These are phyloP conservation scores for Pseudogymnoascus sp. DNA, from an alignment of 2,329 filamentous ascomycete genomes.

Conservation along the genomic window DNA sequence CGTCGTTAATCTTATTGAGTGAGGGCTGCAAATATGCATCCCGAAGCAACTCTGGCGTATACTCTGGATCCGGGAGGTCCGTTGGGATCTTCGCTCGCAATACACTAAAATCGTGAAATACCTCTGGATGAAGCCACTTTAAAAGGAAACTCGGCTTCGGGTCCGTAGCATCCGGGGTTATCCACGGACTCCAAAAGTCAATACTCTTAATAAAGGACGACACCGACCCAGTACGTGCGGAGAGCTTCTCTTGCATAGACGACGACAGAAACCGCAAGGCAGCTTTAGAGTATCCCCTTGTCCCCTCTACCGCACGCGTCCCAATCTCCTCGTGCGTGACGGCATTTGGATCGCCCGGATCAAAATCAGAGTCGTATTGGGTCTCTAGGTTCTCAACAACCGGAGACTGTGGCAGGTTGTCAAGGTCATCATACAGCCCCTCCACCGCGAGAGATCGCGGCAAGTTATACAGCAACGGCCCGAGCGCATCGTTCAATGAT, in stretches of 20 bases:
- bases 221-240: background rate
- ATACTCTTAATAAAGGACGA: conserved; percentile 10
- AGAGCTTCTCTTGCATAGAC: background rate
- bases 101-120: conserved; percentile 49
- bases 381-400: conserved; percentile 24
- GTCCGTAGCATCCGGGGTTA: conserved; percentile 26
- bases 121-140: conserved; percentile 51
- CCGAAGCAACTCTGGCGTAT: conserved; percentile 35
- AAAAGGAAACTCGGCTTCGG: conserved; percentile 37
- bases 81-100: conserved; percentile 40
- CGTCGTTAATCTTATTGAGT: conserved; percentile 41
- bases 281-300: conserved; percentile 19
- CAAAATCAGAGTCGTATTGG: conserved; percentile 29
- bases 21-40: conserved; percentile 51
- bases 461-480: conserved; percentile 25
- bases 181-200: conserved; percentile 24
- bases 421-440: conserved; percentile 17
- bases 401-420: background rate
- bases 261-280: conserved; percentile 19
- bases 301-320: conserved; percentile 9
- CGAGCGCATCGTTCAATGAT: conserved; percentile 24
- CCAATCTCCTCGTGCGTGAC: conserved; percentile 22
- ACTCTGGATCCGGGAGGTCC: conserved; percentile 38
- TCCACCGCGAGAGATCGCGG: conserved; percentile 26
- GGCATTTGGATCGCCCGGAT: conserved; percentile 15